A percentile compares a stretch with the other conserved stretches of the same genome.
Evolutionary conservation across 2,329 filamentous ascomycete species (phyloP).

Genomic region (Lachnellula occidentalis): DNA sequence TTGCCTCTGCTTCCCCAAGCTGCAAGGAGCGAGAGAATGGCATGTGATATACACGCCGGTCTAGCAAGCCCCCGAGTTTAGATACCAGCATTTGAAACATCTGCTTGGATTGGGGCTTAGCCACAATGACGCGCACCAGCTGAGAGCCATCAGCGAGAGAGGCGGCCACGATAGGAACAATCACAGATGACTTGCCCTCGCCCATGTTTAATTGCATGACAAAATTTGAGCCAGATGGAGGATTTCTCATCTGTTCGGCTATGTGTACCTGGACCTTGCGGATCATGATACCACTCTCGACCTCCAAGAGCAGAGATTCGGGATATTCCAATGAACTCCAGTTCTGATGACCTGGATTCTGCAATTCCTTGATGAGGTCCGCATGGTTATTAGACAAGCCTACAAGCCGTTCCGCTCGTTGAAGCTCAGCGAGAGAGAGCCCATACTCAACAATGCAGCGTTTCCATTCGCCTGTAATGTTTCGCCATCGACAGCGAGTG

Average conservation of each 20-base stretch:
- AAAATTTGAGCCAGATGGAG: slow-evolving; percentile 37
- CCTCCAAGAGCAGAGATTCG: slow-evolving; percentile 59
- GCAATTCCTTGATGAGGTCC: slow-evolving; percentile 38
- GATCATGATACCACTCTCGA: slow-evolving; percentile 58
- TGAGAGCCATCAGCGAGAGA: slow-evolving; percentile 44
- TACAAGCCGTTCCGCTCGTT: slow-evolving; percentile 34
- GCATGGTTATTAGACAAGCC: slow-evolving; percentile 16
- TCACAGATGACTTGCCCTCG: slow-evolving; percentile 64
- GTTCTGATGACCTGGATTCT: slow-evolving; percentile 47
- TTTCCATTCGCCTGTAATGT: slow-evolving; percentile 12
- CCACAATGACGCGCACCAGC: slow-evolving; percentile 54
- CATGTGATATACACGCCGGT: slow-evolving; percentile 49
- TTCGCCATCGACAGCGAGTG: background rate
- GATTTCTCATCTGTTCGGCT: slow-evolving; percentile 48
- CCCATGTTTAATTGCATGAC: slow-evolving; percentile 69
- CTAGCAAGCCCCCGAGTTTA: slow-evolving; percentile 50
- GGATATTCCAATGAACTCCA: slow-evolving; percentile 50
- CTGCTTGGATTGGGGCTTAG: slow-evolving; percentile 55
- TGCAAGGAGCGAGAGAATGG: slow-evolving; percentile 51
- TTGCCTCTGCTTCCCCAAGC: slow-evolving; percentile 30
- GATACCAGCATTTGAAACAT: slow-evolving; percentile 51
- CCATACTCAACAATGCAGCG: slow-evolving; percentile 13
- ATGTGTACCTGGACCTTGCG: slow-evolving; percentile 46
- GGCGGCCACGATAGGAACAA: slow-evolving; percentile 57
- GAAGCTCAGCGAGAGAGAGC: slow-evolving; percentile 15